Evolutionary conservation across 768 basidiomycete genomes (phyloP).

Genomic region (Candolleomyces efflorescens): DNA sequence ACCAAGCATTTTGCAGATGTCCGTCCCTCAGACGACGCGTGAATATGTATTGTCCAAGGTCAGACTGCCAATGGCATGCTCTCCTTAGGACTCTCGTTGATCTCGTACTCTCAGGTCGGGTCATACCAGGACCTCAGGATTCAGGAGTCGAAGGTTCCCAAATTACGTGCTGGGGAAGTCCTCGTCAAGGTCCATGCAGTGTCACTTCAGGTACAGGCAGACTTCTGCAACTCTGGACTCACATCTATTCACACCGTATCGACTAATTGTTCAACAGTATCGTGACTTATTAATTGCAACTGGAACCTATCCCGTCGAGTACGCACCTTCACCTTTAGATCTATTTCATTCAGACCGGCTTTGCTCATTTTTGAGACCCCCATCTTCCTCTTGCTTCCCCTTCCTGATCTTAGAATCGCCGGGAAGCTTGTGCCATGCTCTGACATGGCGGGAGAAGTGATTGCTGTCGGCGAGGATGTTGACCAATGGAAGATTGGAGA

Average conservation of each 20-base stretch:
- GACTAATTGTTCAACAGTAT: constrained; percentile 25
- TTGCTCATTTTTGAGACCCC: too few relatives aligned
- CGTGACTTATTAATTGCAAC: constrained; percentile 44
- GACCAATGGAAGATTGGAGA: constrained; percentile 50
- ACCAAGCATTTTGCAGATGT: too few relatives aligned
- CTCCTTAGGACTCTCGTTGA: background rate
- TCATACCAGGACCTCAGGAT: constrained; percentile 18
- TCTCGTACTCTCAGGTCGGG: constrained; percentile 13
- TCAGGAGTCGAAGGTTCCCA: constrained; percentile 20
- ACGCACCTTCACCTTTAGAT: background rate
- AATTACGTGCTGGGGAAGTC: constrained; percentile 44
- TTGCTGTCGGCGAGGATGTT: constrained; percentile 41
- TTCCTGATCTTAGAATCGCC: constrained; percentile 4
- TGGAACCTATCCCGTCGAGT: constrained; percentile 34
- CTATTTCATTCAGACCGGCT: too few relatives aligned
- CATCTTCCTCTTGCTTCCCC: background rate
- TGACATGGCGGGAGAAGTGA: constrained; percentile 56
- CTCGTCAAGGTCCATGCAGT: constrained; percentile 54
- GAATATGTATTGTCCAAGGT: background rate
- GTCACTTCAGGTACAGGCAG: constrained; percentile 43
- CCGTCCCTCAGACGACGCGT: background rate
- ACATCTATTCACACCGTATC: background rate
- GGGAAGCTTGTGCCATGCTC: constrained; percentile 35
- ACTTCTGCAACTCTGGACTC: background rate
- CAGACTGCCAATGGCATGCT: background rate